Percentiles rank a stretch among this genome's conserved stretches.
phyloP scores from a whole-genome alignment of 176 grass and related monocot species.

The Eragrostis curvula region DNA sequence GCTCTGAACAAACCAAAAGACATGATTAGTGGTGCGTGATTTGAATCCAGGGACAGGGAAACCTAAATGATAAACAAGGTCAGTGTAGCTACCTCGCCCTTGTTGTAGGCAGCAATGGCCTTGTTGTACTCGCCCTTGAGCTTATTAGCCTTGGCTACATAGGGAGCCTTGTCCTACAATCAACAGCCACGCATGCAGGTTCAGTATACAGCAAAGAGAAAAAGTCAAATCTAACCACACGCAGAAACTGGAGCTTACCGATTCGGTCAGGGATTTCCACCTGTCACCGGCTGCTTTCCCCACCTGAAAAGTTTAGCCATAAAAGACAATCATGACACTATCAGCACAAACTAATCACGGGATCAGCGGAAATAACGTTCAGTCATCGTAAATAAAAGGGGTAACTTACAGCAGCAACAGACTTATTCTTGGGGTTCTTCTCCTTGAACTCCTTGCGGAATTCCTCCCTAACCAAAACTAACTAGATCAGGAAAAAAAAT shows the following conservation, averaged over 20 bases:
- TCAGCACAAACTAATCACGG: neutral
- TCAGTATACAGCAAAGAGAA: neutral
- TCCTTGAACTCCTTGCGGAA: conserved; percentile 94
- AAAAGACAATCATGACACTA: neutral
- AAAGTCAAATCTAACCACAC: neutral
- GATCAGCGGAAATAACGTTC: too few species aligned
- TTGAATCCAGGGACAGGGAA: rapidly evolving
- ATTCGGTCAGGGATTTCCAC: conserved; percentile 87
- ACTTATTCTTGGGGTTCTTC: conserved; percentile 95
- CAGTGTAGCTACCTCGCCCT: conserved; percentile 41
- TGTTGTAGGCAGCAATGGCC: conserved; percentile 77
- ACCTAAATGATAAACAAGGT: too few species aligned
- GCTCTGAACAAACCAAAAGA: conserved; percentile 24
- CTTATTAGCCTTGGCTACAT: conserved; percentile 73
- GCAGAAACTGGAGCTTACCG: conserved; percentile 45
- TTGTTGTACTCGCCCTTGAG: conserved; percentile 76
- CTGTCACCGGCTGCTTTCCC: conserved; percentile 91
- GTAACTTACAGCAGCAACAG: conserved; percentile 70
- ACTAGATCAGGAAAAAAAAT: conserved; percentile 5
- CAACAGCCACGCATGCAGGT: neutral
- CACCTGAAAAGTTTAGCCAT: conserved; percentile 37
- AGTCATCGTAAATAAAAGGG: neutral
- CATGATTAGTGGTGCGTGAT: neutral
- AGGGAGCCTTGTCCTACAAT: conserved; percentile 85
- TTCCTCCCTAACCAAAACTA: conserved; percentile 58